Percentiles rank a stretch among this genome's conserved stretches.
Conservation (phyloP, 345 rosid genomes). For the Punica granatum region DNA sequence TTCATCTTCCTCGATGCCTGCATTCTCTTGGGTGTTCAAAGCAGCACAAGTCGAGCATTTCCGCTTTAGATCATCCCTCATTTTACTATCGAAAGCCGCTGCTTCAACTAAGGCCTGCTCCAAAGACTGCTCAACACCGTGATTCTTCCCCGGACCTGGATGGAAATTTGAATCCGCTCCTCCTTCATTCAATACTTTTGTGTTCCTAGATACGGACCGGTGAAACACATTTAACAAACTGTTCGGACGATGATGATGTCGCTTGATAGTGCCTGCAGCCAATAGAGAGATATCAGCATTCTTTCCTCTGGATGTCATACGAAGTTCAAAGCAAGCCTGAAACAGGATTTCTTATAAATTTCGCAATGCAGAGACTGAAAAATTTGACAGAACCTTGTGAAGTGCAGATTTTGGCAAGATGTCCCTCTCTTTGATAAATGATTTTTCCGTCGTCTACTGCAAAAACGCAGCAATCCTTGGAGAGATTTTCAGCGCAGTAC, state of each 20-base stretch:
- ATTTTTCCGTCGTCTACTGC: conserved; percentile 79
- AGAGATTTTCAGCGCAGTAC: conserved; percentile 69
- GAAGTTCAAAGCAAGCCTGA: neutral
- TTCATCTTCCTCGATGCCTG: conserved; percentile 17
- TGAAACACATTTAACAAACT: conserved; percentile 52
- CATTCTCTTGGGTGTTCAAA: conserved; percentile 14
- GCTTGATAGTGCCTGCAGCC: conserved; percentile 31
- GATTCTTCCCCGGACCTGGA: conserved; percentile 13
- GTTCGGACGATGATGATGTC: conserved; percentile 28
- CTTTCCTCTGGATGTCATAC: neutral
- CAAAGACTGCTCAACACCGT: conserved; percentile 26
- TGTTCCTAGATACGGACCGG: conserved; percentile 36
- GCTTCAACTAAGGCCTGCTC: conserved; percentile 28
- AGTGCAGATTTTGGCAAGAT: conserved; percentile 19
- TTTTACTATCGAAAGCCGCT: conserved; percentile 9
- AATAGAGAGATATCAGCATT: neutral
- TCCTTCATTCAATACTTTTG: conserved; percentile 37
- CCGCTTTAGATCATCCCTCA: conserved; percentile 19
- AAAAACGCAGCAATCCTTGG: conserved; percentile 48
- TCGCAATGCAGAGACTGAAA: neutral
- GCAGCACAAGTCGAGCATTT: conserved; percentile 58
- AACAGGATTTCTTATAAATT: too few relatives aligned
- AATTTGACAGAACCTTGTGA: conserved; percentile 35
- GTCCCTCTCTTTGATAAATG: conserved; percentile 54
- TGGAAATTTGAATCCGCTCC: conserved; percentile 21